Conservation (phyloP, 2,329 filamentous ascomycete species). For the Claviceps spartinae region DNA sequence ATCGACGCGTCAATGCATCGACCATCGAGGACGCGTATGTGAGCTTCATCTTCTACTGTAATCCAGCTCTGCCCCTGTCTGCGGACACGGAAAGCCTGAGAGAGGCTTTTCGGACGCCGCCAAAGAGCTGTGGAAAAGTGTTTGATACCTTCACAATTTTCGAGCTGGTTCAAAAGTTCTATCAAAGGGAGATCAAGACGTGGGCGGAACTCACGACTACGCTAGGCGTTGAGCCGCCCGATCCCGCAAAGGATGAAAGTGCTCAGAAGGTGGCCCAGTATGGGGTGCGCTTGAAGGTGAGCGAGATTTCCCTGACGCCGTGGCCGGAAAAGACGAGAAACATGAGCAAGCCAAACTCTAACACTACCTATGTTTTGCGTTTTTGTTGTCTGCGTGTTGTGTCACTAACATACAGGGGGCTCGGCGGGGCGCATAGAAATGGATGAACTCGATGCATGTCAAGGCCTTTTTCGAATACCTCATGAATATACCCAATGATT, state of each 20-base stretch:
- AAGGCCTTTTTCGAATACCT: slow-evolving; percentile 92
- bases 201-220: slow-evolving; percentile 81
- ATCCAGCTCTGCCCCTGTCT: slow-evolving; percentile 57
- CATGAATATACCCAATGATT: slow-evolving; percentile 61
- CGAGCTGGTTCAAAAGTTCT: slow-evolving; percentile 64
- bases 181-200: slow-evolving; percentile 75
- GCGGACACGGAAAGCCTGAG: slow-evolving; percentile 58
- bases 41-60: slow-evolving; percentile 78
- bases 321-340: too few relatives aligned
- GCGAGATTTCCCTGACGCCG: slow-evolving; percentile 4
- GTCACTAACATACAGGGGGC: neutral
- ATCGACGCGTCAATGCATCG: slow-evolving; percentile 51
- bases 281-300: slow-evolving; percentile 77
- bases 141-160: slow-evolving; percentile 70
- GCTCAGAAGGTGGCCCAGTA: slow-evolving; percentile 93
- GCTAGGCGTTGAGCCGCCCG: slow-evolving; percentile 78
- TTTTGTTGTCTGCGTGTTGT: too few relatives aligned
- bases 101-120: slow-evolving; percentile 64
- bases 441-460: slow-evolving; percentile 95
- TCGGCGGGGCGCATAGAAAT: slow-evolving; percentile 42
- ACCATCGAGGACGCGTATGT: slow-evolving; percentile 75
- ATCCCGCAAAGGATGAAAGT: slow-evolving; percentile 71
- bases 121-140: slow-evolving; percentile 74
- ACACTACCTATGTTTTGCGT: too few relatives aligned
- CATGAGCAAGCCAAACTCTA: too few relatives aligned